phyloP scores from a whole-genome alignment of 176 grass and related monocot species.

The Phyllostachys edulis region DNA sequence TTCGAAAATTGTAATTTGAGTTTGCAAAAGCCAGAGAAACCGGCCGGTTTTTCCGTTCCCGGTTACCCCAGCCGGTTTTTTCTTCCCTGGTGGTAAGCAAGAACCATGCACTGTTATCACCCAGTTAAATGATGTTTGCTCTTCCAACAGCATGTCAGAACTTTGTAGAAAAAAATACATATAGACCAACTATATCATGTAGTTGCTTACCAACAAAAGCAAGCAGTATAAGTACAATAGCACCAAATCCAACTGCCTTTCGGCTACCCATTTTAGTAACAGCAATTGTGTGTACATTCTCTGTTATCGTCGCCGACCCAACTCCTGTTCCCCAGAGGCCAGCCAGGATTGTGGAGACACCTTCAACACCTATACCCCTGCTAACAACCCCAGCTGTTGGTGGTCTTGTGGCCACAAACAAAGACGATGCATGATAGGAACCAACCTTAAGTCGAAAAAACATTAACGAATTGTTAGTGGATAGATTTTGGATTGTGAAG shows the following conservation, averaged over 20 bases:
- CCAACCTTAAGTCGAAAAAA: constrained; percentile 66
- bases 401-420: constrained; percentile 91
- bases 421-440: constrained; percentile 90
- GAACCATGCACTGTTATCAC: neutral
- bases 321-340: constrained; percentile 95
- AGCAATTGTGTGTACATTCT: constrained; percentile 96
- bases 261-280: constrained; percentile 98
- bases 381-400: constrained; percentile 89
- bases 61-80: no score
- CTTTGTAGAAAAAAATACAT: neutral
- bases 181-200: neutral
- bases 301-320: constrained; percentile 83
- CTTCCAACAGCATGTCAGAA: neutral
- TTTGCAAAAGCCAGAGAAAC: no score
- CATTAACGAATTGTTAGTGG: constrained; percentile 31
- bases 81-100: constrained; percentile 37
- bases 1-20: no score
- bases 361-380: constrained; percentile 94
- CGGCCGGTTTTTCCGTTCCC: no score
- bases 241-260: constrained; percentile 86
- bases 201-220: constrained; percentile 78
- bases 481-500: neutral
- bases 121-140: neutral
- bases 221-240: constrained; percentile 72
- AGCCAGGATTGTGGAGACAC: constrained; percentile 73